phyloP scores from a whole-genome alignment of 306 rosid species.

The Fragaria ananassa region DNA sequence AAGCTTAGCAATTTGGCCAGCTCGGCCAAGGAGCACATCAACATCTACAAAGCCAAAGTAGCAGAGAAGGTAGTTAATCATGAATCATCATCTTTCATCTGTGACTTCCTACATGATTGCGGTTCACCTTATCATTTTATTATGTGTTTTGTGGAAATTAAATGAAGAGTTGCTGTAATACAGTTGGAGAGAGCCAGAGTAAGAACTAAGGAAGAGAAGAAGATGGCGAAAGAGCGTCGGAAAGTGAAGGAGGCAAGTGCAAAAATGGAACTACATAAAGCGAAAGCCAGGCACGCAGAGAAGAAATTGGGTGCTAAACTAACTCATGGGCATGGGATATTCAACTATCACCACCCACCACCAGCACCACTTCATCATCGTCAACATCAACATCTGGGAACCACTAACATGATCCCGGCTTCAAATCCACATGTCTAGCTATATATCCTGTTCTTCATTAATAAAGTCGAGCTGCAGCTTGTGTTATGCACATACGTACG shows the following conservation, averaged over 20 bases:
- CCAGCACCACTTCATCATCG: neutral
- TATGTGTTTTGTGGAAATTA: neutral
- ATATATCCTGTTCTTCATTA: neutral
- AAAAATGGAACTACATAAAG: slow-evolving; percentile 6
- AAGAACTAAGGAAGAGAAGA: neutral
- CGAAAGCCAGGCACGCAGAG: slow-evolving; percentile 9
- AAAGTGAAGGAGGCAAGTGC: slow-evolving; percentile 8
- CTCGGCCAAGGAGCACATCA: slow-evolving; percentile 20
- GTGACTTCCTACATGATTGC: neutral
- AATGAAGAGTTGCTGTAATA: neutral
- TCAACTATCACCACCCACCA: neutral
- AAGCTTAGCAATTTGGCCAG: slow-evolving; percentile 26
- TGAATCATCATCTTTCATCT: neutral
- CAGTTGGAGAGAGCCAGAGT: neutral
- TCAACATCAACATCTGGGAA: slow-evolving; percentile 15
- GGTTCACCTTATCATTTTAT: neutral
- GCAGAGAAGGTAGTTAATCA: slow-evolving; percentile 21
- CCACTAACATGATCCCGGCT: neutral
- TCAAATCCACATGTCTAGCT: neutral
- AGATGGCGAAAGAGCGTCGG: slow-evolving; percentile 5
- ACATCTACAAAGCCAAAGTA: slow-evolving; percentile 23
- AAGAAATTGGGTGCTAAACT: neutral
- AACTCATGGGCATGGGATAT: neutral
- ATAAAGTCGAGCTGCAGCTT: neutral
- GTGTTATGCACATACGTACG: neutral